phyloP scores from a whole-genome alignment of 2,329 filamentous ascomycete species.

The Cercospora sojina region DNA sequence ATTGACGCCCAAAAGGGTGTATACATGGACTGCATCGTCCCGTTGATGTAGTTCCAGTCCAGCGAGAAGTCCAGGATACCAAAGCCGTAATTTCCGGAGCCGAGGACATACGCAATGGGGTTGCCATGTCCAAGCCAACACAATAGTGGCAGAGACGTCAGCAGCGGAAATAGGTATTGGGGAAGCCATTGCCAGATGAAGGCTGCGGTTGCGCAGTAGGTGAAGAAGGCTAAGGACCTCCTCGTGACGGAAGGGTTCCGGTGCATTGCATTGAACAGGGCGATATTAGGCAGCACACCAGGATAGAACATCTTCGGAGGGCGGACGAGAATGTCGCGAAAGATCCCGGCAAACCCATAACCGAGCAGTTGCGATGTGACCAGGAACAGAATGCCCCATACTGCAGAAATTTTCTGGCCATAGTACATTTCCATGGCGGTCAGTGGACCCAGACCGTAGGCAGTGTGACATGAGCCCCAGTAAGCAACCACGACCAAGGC shows the following conservation, averaged over 20 bases:
- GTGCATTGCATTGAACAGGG: conserved; percentile 25
- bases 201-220: conserved; percentile 18
- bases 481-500: conserved; percentile 38
- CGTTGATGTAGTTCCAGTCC: conserved; percentile 33
- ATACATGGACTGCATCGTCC: conserved; percentile 13
- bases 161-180: conserved; percentile 35
- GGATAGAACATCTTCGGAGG: conserved; percentile 91
- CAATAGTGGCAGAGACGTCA: conserved; percentile 32
- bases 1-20: conserved; percentile 19
- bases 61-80: conserved; percentile 36
- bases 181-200: conserved; percentile 40
- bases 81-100: conserved; percentile 36
- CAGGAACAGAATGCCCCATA: conserved; percentile 21
- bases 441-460: conserved; percentile 20
- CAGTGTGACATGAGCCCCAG: conserved; percentile 29
- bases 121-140: conserved; percentile 39
- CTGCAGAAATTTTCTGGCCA: conserved; percentile 14
- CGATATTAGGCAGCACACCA: conserved; percentile 14
- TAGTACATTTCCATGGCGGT: conserved; percentile 23
- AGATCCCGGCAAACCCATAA: conserved; percentile 80
- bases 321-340: conserved; percentile 74
- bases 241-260: conserved; percentile 18
- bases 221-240: conserved; percentile 18
- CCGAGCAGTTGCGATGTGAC: conserved; percentile 51
- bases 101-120: conserved; percentile 37